Percentiles rank a stretch among this genome's conserved stretches.
Evolutionary conservation across 2,329 filamentous ascomycete species (phyloP).

Genomic region (Microsporum audouinii): DNA sequence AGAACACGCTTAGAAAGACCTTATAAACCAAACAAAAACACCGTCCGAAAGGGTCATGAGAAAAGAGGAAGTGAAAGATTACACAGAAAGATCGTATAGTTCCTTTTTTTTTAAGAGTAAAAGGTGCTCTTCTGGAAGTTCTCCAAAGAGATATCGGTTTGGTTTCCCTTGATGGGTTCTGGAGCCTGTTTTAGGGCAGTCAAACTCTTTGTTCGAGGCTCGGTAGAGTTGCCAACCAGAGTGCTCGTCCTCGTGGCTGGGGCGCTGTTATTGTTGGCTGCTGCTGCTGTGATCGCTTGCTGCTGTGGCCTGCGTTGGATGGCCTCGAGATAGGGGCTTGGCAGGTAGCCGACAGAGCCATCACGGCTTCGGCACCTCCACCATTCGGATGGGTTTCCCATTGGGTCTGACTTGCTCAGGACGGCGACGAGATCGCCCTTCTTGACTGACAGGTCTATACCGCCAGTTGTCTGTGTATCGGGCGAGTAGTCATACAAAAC

Average conservation of each 20-base stretch:
- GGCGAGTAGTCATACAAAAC: conserved; percentile 90
- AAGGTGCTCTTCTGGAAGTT: conserved; percentile 5
- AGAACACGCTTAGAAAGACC: background rate
- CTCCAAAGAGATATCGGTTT: background rate
- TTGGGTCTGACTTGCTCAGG: conserved; percentile 79
- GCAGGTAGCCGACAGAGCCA: conserved; percentile 81
- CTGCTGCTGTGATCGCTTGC: conserved; percentile 33
- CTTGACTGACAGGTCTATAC: conserved; percentile 79
- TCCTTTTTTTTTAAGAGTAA: background rate
- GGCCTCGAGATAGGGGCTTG: conserved; percentile 75
- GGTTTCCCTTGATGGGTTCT: background rate
- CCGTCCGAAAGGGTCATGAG: background rate
- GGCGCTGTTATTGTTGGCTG: background rate
- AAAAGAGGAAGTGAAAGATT: background rate
- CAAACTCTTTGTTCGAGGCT: background rate
- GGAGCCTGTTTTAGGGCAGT: conserved; percentile 2
- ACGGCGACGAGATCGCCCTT: conserved; percentile 95
- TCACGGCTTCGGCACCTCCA: conserved; percentile 90
- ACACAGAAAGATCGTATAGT: background rate
- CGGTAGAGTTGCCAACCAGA: background rate
- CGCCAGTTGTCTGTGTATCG: conserved; percentile 50
- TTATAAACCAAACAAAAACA: background rate
- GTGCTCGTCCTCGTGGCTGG: background rate
- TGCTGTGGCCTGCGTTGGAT: conserved; percentile 46
- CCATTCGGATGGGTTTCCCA: conserved; percentile 90